Conservation (phyloP, 1,284 basidiomycete species). For the Neotropicomus parvogracilis region DNA sequence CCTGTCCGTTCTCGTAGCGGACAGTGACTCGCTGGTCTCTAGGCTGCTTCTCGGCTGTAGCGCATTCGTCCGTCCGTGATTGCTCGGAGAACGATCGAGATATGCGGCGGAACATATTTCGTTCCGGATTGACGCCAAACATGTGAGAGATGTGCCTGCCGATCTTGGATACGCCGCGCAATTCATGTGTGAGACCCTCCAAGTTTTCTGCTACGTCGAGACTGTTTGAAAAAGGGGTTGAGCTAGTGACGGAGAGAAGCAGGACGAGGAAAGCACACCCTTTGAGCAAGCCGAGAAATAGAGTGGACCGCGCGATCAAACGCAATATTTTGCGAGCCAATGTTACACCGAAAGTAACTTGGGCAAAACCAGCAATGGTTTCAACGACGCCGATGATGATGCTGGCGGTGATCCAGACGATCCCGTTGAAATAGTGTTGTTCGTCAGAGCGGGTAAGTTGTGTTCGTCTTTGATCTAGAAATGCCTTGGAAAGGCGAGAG, state of each 20-base stretch:
- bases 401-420: constrained; percentile 58
- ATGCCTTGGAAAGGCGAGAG: constrained; percentile 50
- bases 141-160: constrained; percentile 34
- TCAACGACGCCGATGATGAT: constrained; percentile 62
- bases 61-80: not conserved
- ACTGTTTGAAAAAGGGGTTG: constrained; percentile 27
- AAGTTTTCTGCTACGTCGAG: constrained; percentile 46
- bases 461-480: constrained; percentile 50
- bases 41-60: constrained; percentile 17
- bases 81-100: constrained; percentile 32
- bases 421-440: constrained; percentile 53
- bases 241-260: not conserved
- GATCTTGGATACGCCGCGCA: constrained; percentile 23
- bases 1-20: constrained; percentile 42
- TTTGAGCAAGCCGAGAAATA: constrained; percentile 60
- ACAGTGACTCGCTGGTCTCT: constrained; percentile 50
- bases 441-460: constrained; percentile 45
- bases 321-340: constrained; percentile 57
- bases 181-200: constrained; percentile 36
- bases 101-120: constrained; percentile 43
- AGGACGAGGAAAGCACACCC: constrained; percentile 44
- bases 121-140: constrained; percentile 50
- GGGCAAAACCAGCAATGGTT: constrained; percentile 59
- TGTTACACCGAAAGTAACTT: constrained; percentile 47
- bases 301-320: constrained; percentile 46